These are phyloP conservation scores for Sphaerostilbella broomeana DNA, from an alignment of 2,329 filamentous ascomycete species.

Conservation along the genomic window DNA sequence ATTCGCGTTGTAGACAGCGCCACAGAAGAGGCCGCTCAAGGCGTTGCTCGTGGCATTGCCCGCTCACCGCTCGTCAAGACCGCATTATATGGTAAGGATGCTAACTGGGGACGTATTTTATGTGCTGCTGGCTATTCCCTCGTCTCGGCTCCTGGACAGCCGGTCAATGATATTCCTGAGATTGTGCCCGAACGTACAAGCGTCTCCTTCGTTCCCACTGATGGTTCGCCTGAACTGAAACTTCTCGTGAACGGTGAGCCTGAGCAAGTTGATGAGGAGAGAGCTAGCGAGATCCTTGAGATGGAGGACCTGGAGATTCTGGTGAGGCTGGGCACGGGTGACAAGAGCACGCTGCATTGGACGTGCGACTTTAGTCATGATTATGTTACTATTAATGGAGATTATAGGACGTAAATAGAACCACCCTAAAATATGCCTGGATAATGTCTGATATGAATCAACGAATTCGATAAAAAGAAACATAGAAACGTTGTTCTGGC, in stretches of 20 bases:
- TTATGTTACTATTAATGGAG: conserved; percentile 64
- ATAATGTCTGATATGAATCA: neutral
- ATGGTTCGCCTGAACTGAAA: conserved; percentile 71
- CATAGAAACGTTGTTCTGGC: too few species aligned
- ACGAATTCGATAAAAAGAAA: neutral
- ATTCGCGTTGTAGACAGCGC: conserved; percentile 73
- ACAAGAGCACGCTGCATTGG: conserved; percentile 67
- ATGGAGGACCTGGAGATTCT: conserved; percentile 74
- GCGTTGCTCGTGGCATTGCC: conserved; percentile 82
- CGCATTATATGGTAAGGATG: conserved; percentile 91
- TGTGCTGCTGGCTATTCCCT: conserved; percentile 84
- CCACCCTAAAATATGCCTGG: too few species aligned
- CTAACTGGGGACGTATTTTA: conserved; percentile 96
- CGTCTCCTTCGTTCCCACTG: conserved; percentile 71
- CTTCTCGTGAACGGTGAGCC: conserved; percentile 75
- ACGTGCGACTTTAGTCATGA: conserved; percentile 85
- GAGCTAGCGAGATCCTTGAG: conserved; percentile 71
- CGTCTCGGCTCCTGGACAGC: conserved; percentile 51
- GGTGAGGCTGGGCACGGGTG: conserved; percentile 63
- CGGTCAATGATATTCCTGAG: conserved; percentile 53
- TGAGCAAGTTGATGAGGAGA: conserved; percentile 67
- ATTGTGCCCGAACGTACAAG: conserved; percentile 65
- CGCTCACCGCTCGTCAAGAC: conserved; percentile 94
- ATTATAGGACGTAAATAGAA: conserved; percentile 52
- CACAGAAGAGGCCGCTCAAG: conserved; percentile 62